These are phyloP conservation scores for Triangularia setosa DNA, from an alignment of 2,329 filamentous ascomycete species.

Conservation along the genomic window DNA sequence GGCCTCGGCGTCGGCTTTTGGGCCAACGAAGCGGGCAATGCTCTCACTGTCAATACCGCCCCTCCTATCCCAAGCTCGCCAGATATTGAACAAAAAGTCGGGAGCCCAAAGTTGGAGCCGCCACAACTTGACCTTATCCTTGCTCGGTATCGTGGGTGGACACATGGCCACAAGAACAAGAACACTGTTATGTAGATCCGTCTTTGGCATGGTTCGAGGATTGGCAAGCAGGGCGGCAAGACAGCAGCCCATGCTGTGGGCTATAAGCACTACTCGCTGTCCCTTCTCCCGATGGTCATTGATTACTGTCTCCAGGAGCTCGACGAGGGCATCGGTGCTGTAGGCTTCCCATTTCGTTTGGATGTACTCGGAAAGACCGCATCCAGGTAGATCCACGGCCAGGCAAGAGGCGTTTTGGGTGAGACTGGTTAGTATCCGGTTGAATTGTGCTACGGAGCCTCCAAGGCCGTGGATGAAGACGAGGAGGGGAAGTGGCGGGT, in stretches of 20 bases:
- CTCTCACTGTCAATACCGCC: slow-evolving; percentile 76
- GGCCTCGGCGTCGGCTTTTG: slow-evolving; percentile 60
- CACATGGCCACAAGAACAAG: slow-evolving; percentile 77
- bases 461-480: slow-evolving; percentile 92
- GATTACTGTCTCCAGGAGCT: slow-evolving; percentile 72
- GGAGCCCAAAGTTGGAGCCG: slow-evolving; percentile 65
- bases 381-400: slow-evolving; percentile 86
- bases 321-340: slow-evolving; percentile 67
- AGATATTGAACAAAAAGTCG: slow-evolving; percentile 67
- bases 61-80: slow-evolving; percentile 72
- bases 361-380: slow-evolving; percentile 73
- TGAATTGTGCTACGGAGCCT: slow-evolving; percentile 87
- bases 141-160: slow-evolving; percentile 62
- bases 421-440: slow-evolving; percentile 74
- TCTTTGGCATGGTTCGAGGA: slow-evolving; percentile 42
- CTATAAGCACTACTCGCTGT: slow-evolving; percentile 76
- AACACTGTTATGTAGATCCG: slow-evolving; percentile 59
- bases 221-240: slow-evolving; percentile 67
- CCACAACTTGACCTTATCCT: slow-evolving; percentile 47
- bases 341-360: slow-evolving; percentile 75
- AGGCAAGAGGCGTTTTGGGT: slow-evolving; percentile 80
- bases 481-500: slow-evolving; percentile 75
- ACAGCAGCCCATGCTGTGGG: slow-evolving; percentile 86
- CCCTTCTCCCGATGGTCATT: slow-evolving; percentile 63
- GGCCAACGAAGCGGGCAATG: slow-evolving; percentile 72